These are phyloP conservation scores for Lomentospora prolificans DNA, from an alignment of 2,329 filamentous ascomycete species.

Conservation along the genomic window DNA sequence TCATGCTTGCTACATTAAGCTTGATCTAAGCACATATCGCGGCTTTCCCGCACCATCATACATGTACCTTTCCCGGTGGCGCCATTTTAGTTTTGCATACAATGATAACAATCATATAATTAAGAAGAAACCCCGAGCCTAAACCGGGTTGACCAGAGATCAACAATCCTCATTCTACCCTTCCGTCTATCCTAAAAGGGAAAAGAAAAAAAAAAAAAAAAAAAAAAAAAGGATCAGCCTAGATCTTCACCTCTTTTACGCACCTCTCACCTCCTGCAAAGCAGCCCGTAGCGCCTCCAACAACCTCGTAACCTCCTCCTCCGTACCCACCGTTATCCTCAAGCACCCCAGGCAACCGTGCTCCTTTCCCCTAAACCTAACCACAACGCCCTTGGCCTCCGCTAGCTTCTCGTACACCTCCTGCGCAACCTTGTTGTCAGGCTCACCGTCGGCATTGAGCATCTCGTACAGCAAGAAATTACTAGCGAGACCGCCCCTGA, in stretches of 20 bases:
- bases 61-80: too few relatives aligned
- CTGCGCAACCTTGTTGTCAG: slow-evolving; percentile 70
- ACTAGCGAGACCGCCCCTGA: slow-evolving; percentile 68
- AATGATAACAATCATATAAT: too few relatives aligned
- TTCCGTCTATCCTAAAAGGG: neutral
- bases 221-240: neutral
- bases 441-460: slow-evolving; percentile 58
- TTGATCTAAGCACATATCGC: neutral
- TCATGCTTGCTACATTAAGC: neutral
- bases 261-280: slow-evolving; percentile 30
- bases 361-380: slow-evolving; percentile 89
- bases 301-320: slow-evolving; percentile 73
- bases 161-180: neutral
- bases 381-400: slow-evolving; percentile 79
- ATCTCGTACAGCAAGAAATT: slow-evolving; percentile 94
- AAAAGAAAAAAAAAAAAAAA: neutral
- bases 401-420: slow-evolving; percentile 78
- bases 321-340: slow-evolving; percentile 85
- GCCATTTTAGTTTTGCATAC: too few relatives aligned
- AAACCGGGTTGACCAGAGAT: too few relatives aligned
- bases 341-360: slow-evolving; percentile 80
- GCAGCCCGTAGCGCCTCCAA: slow-evolving; percentile 53
- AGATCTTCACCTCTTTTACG: neutral
- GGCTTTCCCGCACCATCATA: too few relatives aligned
- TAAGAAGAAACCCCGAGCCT: too few relatives aligned